Conservation (phyloP, 495 filamentous ascomycete species). For the Acidomyces sp. region DNA sequence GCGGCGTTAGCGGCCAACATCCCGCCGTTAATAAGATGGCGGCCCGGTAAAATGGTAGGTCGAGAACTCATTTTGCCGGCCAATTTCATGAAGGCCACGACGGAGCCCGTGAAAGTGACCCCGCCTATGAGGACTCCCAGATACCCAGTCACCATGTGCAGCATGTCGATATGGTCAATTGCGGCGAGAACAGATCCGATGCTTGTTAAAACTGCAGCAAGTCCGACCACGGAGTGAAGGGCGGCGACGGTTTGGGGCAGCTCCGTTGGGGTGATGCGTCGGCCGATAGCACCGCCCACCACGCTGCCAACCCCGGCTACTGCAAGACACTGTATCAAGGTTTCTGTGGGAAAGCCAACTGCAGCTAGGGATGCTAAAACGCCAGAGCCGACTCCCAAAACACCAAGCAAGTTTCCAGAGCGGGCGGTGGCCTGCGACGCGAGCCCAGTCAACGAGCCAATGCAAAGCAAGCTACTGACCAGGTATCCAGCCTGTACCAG, state of each 20-base stretch:
- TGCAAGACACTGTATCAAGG: conserved; percentile 55
- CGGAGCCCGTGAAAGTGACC: conserved; percentile 70
- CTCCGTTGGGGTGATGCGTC: conserved; percentile 66
- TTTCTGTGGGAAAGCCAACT: conserved; percentile 61
- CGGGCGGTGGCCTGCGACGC: conserved; percentile 65
- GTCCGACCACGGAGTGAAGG: conserved; percentile 67
- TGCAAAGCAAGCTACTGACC: conserved; percentile 64
- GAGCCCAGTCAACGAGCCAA: conserved; percentile 54
- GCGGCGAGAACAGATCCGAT: conserved; percentile 66
- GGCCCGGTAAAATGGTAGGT: conserved; percentile 51
- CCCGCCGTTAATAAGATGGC: conserved; percentile 56
- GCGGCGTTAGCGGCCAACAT: conserved; percentile 58
- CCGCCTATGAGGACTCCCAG: conserved; percentile 66
- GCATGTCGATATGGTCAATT: conserved; percentile 43
- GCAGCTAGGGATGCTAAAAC: conserved; percentile 64
- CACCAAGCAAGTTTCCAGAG: conserved; percentile 67
- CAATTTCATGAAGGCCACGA: conserved; percentile 71
- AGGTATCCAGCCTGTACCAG: conserved; percentile 71
- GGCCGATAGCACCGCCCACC: conserved; percentile 51
- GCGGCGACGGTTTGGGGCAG: conserved; percentile 73
- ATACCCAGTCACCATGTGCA: conserved; percentile 69
- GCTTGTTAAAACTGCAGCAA: conserved; percentile 69
- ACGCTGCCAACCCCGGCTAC: conserved; percentile 58
- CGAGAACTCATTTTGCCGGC: conserved; percentile 63
- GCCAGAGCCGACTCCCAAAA: conserved; percentile 63